Conservation (phyloP, 495 filamentous ascomycete genomes). For the Hypoxylon fragiforme region DNA sequence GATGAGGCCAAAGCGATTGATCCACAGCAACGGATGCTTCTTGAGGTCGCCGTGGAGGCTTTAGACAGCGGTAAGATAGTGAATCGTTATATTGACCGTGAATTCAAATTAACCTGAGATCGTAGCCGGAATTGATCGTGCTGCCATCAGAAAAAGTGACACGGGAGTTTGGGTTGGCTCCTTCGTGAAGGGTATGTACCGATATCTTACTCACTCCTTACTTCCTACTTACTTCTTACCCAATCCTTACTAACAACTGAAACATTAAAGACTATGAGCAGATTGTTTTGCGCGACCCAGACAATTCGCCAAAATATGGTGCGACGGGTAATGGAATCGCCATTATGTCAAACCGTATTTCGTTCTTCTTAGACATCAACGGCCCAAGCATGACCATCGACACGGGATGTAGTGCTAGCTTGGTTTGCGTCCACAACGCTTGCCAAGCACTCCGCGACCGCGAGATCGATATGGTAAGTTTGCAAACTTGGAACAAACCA, state of each 20-base stretch:
- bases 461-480: slow-evolving; percentile 37
- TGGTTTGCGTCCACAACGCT: slow-evolving; percentile 60
- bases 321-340: slow-evolving; percentile 41
- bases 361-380: slow-evolving; percentile 50
- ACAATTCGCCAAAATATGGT: slow-evolving; percentile 28
- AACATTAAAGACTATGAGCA: slow-evolving; percentile 42
- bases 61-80: slow-evolving; percentile 46
- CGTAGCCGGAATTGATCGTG: slow-evolving; percentile 36
- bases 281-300: slow-evolving; percentile 33
- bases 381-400: slow-evolving; percentile 68
- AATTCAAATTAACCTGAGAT: slow-evolving; percentile 8
- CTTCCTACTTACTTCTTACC: background rate
- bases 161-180: slow-evolving; percentile 43
- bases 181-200: slow-evolving; percentile 41
- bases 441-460: slow-evolving; percentile 68
- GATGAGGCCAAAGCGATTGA: slow-evolving; percentile 42
- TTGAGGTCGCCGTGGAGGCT: slow-evolving; percentile 49
- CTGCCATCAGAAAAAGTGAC: slow-evolving; percentile 33
- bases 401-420: slow-evolving; percentile 75
- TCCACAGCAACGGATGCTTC: slow-evolving; percentile 45
- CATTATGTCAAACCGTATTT: slow-evolving; percentile 57
- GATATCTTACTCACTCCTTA: background rate
- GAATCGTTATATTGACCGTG: slow-evolving; percentile 6
- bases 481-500: background rate
- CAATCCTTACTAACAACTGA: slow-evolving; percentile 14